Evolutionary conservation across 768 basidiomycete genomes (phyloP).

Genomic region (Lanmaoa rubissima): DNA sequence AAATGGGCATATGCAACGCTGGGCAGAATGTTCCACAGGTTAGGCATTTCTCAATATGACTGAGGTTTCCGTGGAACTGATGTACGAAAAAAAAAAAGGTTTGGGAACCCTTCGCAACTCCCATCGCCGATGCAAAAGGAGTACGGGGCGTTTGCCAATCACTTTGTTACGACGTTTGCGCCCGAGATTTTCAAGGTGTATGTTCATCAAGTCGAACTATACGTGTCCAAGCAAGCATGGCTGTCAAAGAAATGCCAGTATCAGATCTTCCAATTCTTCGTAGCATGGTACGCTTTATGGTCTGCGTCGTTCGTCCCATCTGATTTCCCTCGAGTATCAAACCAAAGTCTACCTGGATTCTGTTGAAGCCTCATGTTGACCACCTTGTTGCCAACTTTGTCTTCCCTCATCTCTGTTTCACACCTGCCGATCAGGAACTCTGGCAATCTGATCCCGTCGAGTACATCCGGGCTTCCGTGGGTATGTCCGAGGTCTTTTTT

Average conservation of each 20-base stretch:
- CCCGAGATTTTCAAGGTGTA: conserved; percentile 87
- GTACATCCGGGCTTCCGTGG: conserved; percentile 72
- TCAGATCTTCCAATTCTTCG: conserved; percentile 82
- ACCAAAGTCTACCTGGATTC: conserved; percentile 87
- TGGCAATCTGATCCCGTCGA: conserved; percentile 86
- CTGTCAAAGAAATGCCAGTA: conserved; percentile 81
- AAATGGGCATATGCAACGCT: conserved; percentile 91
- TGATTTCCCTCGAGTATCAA: conserved; percentile 62
- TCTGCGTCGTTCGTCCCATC: neutral
- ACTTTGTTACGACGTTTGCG: conserved; percentile 75
- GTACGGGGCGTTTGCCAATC: conserved; percentile 69
- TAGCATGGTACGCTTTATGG: conserved; percentile 64
- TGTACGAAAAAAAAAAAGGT: conserved; percentile 39
- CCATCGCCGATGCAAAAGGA: conserved; percentile 67
- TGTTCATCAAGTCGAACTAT: conserved; percentile 62
- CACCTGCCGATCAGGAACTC: conserved; percentile 56
- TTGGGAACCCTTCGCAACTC: conserved; percentile 85
- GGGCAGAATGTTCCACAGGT: conserved; percentile 77
- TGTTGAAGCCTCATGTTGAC: conserved; percentile 83
- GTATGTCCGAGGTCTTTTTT: conserved; percentile 37
- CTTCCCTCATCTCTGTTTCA: conserved; percentile 86
- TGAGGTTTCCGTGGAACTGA: conserved; percentile 4
- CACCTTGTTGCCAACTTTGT: conserved; percentile 76
- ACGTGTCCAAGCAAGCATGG: conserved; percentile 73
- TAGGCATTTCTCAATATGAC: neutral